Percentiles rank a stretch among this genome's conserved stretches.
Evolutionary conservation across 768 basidiomycete genomes (phyloP).

Genomic region (Lepiota brunneoincarnata): DNA sequence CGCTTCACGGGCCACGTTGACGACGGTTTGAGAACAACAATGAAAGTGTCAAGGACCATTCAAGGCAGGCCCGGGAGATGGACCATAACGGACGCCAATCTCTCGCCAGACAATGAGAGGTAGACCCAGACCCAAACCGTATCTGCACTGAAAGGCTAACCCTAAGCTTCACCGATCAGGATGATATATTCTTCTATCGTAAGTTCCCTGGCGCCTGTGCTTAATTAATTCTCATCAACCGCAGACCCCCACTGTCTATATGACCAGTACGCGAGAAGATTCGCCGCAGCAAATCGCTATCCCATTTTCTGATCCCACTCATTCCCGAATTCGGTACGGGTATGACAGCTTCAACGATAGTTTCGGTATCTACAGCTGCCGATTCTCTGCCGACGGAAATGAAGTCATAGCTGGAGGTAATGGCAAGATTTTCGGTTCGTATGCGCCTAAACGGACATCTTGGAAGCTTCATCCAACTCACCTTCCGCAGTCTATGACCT

Average conservation of each 20-base stretch:
- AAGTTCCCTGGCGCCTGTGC: constrained; percentile 17
- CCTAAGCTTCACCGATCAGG: constrained; percentile 32
- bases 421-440: constrained; percentile 68
- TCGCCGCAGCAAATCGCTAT: constrained; percentile 63
- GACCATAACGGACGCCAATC: constrained; percentile 95
- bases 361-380: constrained; percentile 88
- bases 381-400: constrained; percentile 94
- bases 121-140: constrained; percentile 23
- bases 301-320: constrained; percentile 47
- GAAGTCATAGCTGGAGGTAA: constrained; percentile 93
- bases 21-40: constrained; percentile 35
- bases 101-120: constrained; percentile 88
- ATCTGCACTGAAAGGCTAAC: not conserved
- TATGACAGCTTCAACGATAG: constrained; percentile 39
- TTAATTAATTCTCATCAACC: not conserved
- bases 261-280: constrained; percentile 69
- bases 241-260: constrained; percentile 69
- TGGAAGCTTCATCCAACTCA: not conserved
- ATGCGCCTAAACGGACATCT: not conserved
- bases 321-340: constrained; percentile 25
- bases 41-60: constrained; percentile 60
- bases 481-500: constrained; percentile 81
- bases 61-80: constrained; percentile 76
- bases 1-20: constrained; percentile 14
- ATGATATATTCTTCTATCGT: constrained; percentile 94